phyloP scores from a whole-genome alignment of 768 basidiomycete species.

The Suillus spraguei region DNA sequence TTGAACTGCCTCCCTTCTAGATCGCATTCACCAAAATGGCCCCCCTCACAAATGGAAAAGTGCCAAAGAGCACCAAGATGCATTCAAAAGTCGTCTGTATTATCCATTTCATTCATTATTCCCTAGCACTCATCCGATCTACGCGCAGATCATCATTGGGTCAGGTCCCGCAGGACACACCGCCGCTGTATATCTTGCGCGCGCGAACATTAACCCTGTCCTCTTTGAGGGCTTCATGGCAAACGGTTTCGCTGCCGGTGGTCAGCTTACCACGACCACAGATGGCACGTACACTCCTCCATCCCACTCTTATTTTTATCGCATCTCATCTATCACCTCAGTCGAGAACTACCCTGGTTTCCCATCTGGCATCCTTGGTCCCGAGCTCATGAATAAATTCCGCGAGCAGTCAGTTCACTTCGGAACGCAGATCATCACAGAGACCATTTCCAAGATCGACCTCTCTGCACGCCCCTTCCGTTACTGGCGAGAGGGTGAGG shows the following conservation, averaged over 20 bases:
- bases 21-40: conserved; percentile 44
- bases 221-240: conserved; percentile 99
- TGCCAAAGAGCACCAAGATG: conserved; percentile 62
- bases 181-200: conserved; percentile 93
- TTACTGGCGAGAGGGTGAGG: conserved; percentile 94
- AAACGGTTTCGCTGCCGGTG: conserved; percentile 97
- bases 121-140: not conserved
- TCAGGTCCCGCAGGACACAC: conserved; percentile 97
- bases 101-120: not conserved
- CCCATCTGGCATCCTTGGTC: conserved; percentile 90
- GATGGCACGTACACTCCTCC: conserved; percentile 60
- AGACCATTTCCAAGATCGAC: conserved; percentile 95
- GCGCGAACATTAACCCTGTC: conserved; percentile 93
- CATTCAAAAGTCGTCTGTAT: conserved; percentile 73
- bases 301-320: not conserved
- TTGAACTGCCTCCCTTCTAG: conserved; percentile 16
- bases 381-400: conserved; percentile 99
- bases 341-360: conserved; percentile 99
- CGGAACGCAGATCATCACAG: conserved; percentile 93
- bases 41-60: conserved; percentile 44
- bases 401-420: conserved; percentile 94
- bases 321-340: conserved; percentile 29
- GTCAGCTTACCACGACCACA: conserved; percentile 97
- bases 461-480: conserved; percentile 93
- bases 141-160: conserved; percentile 80